Conservation (phyloP, 2,329 filamentous ascomycete genomes). For the Pseudogymnoascus sp. region DNA sequence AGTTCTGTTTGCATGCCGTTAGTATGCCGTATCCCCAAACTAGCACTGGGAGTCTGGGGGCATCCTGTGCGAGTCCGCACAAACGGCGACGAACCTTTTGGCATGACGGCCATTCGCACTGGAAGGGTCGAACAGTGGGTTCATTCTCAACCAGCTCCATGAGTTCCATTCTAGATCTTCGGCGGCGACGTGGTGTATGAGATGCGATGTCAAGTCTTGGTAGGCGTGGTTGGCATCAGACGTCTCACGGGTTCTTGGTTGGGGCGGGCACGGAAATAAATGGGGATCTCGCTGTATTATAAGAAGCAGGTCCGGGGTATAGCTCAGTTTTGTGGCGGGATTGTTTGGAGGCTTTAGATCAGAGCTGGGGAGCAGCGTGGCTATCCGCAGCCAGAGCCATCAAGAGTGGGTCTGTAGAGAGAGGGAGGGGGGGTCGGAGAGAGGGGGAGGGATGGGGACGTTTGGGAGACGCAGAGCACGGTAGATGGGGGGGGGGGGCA, state of each 20-base stretch:
- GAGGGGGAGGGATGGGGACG: neutral
- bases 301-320: neutral
- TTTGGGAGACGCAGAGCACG: neutral
- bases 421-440: neutral
- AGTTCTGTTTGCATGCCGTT: slow-evolving; percentile 41
- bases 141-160: slow-evolving; percentile 58
- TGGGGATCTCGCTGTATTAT: neutral
- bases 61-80: neutral
- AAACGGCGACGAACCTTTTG: slow-evolving; percentile 42
- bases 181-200: neutral
- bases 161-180: slow-evolving; percentile 44
- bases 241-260: neutral
- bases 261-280: neutral
- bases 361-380: neutral
- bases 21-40: slow-evolving; percentile 8
- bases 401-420: neutral
- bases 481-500: neutral
- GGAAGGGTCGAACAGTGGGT: slow-evolving; percentile 52
- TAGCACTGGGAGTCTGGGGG: neutral
- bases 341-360: neutral
- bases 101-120: slow-evolving; percentile 52
- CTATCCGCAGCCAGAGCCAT: neutral
- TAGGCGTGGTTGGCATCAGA: neutral
- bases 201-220: neutral
- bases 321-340: neutral